phyloP scores from a whole-genome alignment of 805 yeast species.

The Barnettozyma populi region DNA sequence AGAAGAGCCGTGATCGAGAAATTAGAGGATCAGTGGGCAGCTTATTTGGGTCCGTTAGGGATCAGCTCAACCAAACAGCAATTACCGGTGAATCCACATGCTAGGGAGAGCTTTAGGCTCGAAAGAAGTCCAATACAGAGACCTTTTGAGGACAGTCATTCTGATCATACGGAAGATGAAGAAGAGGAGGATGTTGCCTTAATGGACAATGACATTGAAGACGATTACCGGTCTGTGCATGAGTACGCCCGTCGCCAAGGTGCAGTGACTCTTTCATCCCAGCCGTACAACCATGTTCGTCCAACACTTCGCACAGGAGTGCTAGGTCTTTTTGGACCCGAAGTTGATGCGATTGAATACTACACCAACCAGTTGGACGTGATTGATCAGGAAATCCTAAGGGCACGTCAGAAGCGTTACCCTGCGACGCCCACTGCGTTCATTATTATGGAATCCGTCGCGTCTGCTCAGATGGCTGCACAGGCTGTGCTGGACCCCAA shows the following conservation, averaged over 20 bases:
- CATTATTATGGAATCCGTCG: conserved; percentile 91
- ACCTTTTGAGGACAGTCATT: conserved; percentile 11
- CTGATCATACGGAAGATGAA: conserved; percentile 5
- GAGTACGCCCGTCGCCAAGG: conserved; percentile 19
- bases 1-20: conserved; percentile 48
- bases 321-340: conserved; percentile 58
- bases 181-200: conserved; percentile 9
- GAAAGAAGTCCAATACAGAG: conserved; percentile 15
- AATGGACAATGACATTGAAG: conserved; percentile 6
- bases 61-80: conserved; percentile 15
- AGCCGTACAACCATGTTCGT: conserved; percentile 35
- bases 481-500: conserved; percentile 92
- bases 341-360: conserved; percentile 77
- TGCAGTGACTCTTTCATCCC: conserved; percentile 13
- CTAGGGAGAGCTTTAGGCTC: conserved; percentile 21
- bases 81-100: conserved; percentile 21
- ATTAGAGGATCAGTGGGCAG: conserved; percentile 70
- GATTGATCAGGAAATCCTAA: conserved; percentile 63
- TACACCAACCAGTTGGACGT: conserved; percentile 62
- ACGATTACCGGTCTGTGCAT: conserved; percentile 19
- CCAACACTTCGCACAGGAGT: conserved; percentile 61
- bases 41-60: conserved; percentile 45
- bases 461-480: conserved; percentile 94
- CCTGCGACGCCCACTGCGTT: conserved; percentile 89
- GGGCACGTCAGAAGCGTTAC: conserved; percentile 62